These are phyloP conservation scores for Metarhizium anisopliae DNA, from an alignment of 2,329 filamentous ascomycete genomes.

Conservation along the genomic window DNA sequence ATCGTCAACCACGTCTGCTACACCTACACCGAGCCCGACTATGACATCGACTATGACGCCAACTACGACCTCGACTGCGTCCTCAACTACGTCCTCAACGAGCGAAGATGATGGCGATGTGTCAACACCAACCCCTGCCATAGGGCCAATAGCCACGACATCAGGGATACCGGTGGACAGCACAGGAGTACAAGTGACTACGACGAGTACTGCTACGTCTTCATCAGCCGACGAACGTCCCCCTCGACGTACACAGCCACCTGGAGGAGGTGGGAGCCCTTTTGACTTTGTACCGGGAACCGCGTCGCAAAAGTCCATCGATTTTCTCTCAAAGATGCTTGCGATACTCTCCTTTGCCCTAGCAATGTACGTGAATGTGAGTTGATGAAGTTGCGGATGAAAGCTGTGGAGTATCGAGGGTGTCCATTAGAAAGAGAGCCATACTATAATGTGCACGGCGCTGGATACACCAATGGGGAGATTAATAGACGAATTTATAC, in stretches of 20 bases:
- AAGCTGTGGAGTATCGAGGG: neutral
- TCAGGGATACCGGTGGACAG: neutral
- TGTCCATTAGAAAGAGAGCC: neutral
- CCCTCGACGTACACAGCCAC: conserved; percentile 6
- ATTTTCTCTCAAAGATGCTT: neutral
- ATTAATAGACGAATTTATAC: neutral
- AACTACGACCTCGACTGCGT: neutral
- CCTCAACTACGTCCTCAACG: too few species aligned
- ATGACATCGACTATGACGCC: neutral
- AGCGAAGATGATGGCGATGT: neutral
- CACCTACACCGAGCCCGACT: neutral
- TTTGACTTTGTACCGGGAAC: conserved; percentile 9
- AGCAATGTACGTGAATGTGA: neutral
- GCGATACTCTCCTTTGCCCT: neutral
- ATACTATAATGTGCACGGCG: neutral
- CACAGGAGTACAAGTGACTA: neutral
- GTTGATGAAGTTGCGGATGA: neutral
- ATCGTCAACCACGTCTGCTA: neutral
- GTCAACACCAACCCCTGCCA: neutral
- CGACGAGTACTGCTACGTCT: neutral
- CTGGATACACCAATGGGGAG: neutral
- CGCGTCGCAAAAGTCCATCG: neutral
- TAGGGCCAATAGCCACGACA: neutral
- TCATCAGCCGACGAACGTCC: conserved; percentile 3
- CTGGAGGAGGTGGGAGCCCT: conserved; percentile 14